Base-by-base conservation (phyloP, 164 flowering plant species). In the Tinospora cordifolia region DNA sequence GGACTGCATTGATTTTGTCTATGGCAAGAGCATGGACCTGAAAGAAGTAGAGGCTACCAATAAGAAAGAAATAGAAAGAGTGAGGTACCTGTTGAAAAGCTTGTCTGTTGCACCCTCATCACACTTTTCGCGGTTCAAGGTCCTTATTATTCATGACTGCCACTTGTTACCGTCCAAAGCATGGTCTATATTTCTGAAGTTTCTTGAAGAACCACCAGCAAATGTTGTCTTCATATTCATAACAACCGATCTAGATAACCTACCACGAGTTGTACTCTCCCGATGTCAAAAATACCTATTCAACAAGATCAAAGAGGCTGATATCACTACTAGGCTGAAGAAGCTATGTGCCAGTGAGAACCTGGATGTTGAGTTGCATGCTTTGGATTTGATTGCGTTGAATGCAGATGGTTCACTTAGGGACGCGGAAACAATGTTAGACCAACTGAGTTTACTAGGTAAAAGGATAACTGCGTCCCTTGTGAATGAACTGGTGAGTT, bases 351-450 rank as follows among this genome's bases (percentile, higher is more conserved):
- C 71, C 36, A 83, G 83, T 24, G 98, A 92, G 78, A 90, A 87
- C 76, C 75, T 95, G 63, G 90, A 90, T 73, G 88, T 91, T 59
- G 98, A 92, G 44, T 47, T 80, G 7, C 89, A 90, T 79, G 99
- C 99, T 47, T 72, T 95, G 70, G 88, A 92, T 54, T 76, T 92
- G 81, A 95, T 95, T 80, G 96, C 98, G 64, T 73, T 83, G 77
- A 92, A 90, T 80, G 91, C 97, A 19, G 98, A 92, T 81, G 99
- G 99, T 73, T 95, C 99, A 46, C 87, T 92, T 66, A 83, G 90
- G 67, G 96, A 92, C 83, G 99, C 99, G 22, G 99, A 95, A 81
- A 92, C 98, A 24, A 88, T 95, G 94, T 70, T 95, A 68, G 99
- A 95, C 68, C 99, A 95, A 80, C 79, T 95, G 84, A 90, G 90